Evolutionary conservation across 108 stramenopile species (phyloP), one percentile per base, ranked within the genome.

Genomic region (Phaeodactylum tricornutum): DNA sequence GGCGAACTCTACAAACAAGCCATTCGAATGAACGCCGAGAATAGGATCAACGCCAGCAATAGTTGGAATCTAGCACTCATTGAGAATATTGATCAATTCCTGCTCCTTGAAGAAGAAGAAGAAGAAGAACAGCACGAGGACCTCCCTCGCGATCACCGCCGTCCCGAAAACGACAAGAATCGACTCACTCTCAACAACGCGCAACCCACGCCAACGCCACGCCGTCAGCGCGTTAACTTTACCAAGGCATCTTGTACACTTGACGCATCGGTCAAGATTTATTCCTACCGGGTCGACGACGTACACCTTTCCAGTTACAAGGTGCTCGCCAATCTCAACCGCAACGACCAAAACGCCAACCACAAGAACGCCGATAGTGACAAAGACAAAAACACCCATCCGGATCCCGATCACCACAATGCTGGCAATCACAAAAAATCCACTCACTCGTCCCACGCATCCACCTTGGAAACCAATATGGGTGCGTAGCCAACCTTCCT

Each of bases 231-330:
- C n/a, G 77, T 95, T n/a, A 96, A 97, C 62, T 98, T 98, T 54
- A 92, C 93, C 44, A 92, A 84, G 59, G 97, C 97, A n/a, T 79
- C 75, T 34, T 96, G 96, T 58, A 93, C 96, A 6, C 61, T 98
- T 24, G 95, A 98, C 58, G 97, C 97, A 0, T 81, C 81, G 33
- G 94, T 98, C 29, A 96, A 98, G 63, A 96, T 98, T 36, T 98
- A 98, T 64, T 87, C 87, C 0, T 89, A 94, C 58, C 86, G 98
- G 33, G 97, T 98, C 5, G 98, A 98, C 59, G 94, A 96, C 69
- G 93, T 95, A 12, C 86, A 92, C 59, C 57, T 84, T 22, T 84
- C 80, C 23, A 82, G 84, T 28, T 96, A 93, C 66, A 87, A 92
- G 23, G 92, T 98, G 5, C 66, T 98, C 34, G 96, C 94, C 35